phyloP scores from a whole-genome alignment of 106 monocot genomes.

The Platanthera zijinensis region DNA sequence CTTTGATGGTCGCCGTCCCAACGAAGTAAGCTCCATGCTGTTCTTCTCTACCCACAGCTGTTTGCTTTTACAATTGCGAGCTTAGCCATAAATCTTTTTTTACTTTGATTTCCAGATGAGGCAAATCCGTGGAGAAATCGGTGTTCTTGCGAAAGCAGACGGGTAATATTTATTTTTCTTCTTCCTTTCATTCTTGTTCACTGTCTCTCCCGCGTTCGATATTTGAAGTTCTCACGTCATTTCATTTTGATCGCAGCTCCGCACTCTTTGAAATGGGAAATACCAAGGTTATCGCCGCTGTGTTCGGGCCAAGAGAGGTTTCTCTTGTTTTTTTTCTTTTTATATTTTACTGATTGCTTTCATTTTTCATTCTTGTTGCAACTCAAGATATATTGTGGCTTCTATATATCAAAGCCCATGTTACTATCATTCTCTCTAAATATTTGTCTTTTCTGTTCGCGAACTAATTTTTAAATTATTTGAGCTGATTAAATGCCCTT shows the following conservation, averaged over 20 bases:
- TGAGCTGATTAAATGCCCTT: neutral
- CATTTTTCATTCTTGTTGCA: neutral
- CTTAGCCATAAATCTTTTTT: neutral
- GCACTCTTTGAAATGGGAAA: constrained; percentile 96
- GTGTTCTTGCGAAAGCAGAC: constrained; percentile 71
- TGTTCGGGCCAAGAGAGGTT: constrained; percentile 91
- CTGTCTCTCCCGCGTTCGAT: neutral
- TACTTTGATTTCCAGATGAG: constrained; percentile 51
- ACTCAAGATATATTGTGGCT: neutral
- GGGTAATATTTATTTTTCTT: constrained; percentile 38
- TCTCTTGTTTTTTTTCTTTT: neutral
- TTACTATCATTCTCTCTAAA: neutral
- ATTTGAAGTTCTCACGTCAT: neutral
- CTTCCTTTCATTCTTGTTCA: neutral
- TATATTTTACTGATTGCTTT: neutral
- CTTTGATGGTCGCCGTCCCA: constrained; percentile 78
- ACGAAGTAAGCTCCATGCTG: constrained; percentile 37
- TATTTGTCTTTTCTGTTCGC: neutral
- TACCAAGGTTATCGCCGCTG: constrained; percentile 92
- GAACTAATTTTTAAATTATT: neutral
- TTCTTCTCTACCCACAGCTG: neutral
- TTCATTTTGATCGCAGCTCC: constrained; percentile 42
- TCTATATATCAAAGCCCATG: neutral
- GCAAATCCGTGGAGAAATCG: constrained; percentile 78
- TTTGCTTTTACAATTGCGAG: neutral